Evolutionary conservation across 345 rosid species (phyloP).

Genomic region (Populus nigra): DNA sequence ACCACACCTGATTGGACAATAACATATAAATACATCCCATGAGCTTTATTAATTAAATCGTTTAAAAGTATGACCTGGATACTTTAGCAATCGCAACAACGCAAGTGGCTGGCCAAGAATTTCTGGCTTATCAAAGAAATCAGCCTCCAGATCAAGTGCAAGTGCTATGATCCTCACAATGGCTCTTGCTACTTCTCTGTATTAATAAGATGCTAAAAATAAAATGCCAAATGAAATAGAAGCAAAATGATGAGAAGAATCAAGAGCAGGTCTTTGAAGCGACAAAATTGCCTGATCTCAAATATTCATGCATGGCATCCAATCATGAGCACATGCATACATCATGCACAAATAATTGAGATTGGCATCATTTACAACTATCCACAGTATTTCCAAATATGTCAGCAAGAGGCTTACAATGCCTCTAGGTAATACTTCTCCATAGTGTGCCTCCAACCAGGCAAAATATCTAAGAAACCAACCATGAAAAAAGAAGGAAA

Average conservation of each 20-base stretch:
- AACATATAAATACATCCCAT: too few relatives aligned
- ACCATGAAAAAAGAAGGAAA: background rate
- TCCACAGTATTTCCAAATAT: too few relatives aligned
- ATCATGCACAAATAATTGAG: too few relatives aligned
- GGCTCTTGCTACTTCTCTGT: conserved; percentile 58
- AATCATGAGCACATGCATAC: too few relatives aligned
- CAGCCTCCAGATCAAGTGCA: conserved; percentile 62
- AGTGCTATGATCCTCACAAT: conserved; percentile 69
- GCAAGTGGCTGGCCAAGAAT: conserved; percentile 80
- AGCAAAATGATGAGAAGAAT: too few relatives aligned
- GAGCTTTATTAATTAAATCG: background rate
- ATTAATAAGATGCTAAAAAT: background rate
- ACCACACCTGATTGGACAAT: background rate
- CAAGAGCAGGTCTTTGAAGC: too few relatives aligned
- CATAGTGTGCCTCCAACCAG: conserved; percentile 82
- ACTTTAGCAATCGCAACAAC: conserved; percentile 60
- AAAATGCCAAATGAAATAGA: too few relatives aligned
- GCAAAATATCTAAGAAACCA: conserved; percentile 49
- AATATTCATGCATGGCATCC: too few relatives aligned
- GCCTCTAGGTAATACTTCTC: conserved; percentile 69
- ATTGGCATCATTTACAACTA: too few relatives aligned
- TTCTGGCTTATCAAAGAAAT: conserved; percentile 72
- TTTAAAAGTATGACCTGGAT: conserved; percentile 47
- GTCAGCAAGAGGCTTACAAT: conserved; percentile 41
- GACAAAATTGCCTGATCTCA: too few relatives aligned